Evolutionary conservation across 2,329 filamentous ascomycete genomes (phyloP).

Genomic region (Sporothrix luriei): DNA sequence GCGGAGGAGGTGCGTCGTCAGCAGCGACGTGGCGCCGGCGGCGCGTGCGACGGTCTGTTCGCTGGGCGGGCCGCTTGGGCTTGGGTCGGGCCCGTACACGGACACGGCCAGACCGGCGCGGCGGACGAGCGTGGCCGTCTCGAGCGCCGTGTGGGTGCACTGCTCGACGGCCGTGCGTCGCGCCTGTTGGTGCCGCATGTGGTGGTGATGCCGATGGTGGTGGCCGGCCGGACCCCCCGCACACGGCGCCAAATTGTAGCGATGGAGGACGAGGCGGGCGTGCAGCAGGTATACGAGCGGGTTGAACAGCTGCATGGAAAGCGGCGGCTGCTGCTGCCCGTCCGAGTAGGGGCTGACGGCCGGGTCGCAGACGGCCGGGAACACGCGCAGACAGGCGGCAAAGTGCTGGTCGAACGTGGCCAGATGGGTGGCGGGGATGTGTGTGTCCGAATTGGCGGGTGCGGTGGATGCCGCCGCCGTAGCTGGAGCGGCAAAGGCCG

Average conservation of each 20-base stretch:
- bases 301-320: constrained; percentile 74
- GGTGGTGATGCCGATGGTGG: not conserved
- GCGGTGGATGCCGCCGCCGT: not conserved
- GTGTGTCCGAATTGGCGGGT: constrained; percentile 35
- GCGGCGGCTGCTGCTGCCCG: constrained; percentile 40
- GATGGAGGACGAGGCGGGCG: constrained; percentile 80
- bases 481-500: not conserved
- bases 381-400: constrained; percentile 69
- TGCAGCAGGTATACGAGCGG: constrained; percentile 80
- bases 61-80: constrained; percentile 45
- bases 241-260: constrained; percentile 77
- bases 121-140: constrained; percentile 75
- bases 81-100: not conserved
- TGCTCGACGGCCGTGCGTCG: constrained; percentile 73
- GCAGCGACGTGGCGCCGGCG: constrained; percentile 67
- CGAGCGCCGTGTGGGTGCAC: constrained; percentile 72
- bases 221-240: not conserved
- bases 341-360: constrained; percentile 53
- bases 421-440: constrained; percentile 67
- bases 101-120: constrained; percentile 45
- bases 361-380: constrained; percentile 74
- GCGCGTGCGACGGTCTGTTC: constrained; percentile 42
- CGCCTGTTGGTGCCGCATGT: constrained; percentile 43
- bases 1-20: constrained; percentile 85
- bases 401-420: constrained; percentile 83